These are phyloP conservation scores for Nicotiana rustica DNA, from an alignment of 305 asterid species.

Conservation along the genomic window DNA sequence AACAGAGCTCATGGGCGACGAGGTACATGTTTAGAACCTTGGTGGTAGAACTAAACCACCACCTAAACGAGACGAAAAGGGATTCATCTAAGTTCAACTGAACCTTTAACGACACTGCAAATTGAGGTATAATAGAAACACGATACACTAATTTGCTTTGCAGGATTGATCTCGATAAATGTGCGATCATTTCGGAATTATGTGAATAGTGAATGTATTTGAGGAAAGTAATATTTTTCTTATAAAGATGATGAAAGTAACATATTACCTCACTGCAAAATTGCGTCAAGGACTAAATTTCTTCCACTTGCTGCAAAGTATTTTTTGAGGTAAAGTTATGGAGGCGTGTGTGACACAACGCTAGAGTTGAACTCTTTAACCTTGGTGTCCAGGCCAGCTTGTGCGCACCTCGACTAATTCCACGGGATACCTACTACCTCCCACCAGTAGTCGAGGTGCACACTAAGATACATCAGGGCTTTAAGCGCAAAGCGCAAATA, in stretches of 20 bases:
- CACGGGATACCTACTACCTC: too few species aligned
- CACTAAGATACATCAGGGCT: too few species aligned
- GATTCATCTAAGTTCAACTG: neutral
- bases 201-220: conserved; percentile 6
- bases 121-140: neutral
- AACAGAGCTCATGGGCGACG: neutral
- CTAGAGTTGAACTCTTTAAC: neutral
- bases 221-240: neutral
- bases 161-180: conserved; percentile 7
- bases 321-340: neutral
- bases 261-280: conserved; percentile 7
- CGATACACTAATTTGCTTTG: neutral
- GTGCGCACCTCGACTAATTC: too few species aligned
- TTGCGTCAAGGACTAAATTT: neutral
- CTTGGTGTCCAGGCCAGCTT: too few species aligned
- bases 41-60: neutral
- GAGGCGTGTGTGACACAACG: neutral
- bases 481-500: too few species aligned
- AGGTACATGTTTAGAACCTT: neutral
- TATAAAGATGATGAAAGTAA: neutral
- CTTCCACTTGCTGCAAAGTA: conserved; percentile 16
- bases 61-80: neutral
- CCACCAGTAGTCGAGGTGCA: too few species aligned
- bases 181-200: neutral
- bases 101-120: conserved; percentile 5